Base-by-base conservation (phyloP, 2,329 filamentous ascomycete species). In the Cordyceps cicadae region DNA sequence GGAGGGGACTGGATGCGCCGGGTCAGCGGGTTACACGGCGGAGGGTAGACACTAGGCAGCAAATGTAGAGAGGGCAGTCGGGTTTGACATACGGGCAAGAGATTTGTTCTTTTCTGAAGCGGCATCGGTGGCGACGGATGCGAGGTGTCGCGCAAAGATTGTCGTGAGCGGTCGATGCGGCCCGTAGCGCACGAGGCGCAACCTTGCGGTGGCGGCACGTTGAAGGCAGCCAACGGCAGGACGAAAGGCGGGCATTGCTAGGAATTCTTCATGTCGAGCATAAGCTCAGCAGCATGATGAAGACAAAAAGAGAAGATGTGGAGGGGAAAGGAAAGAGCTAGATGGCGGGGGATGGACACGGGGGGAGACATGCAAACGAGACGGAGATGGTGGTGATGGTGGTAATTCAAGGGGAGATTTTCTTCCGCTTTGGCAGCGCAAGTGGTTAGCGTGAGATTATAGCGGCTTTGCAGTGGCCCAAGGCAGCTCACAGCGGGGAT, bases 111-210 rank as follows among this genome's bases (percentile, higher is more conserved):
- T 51, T 39, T 43, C 41, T 6, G 62, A 43, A 34, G 54, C 37
- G 24, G 67, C 53, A 15, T 66, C 60, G 14, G 64, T 52, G 17
- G 41, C 54, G 45, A 72, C 67, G 11, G 69, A 70, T 51, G 75
- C 74, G 65, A 80, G 75, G 73, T 77, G 81, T 73, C 80, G 77
- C 62, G 71, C 66, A 67, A 74, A 73, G 55, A 67, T 65, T 63
- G 70, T 68, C 69, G 70, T 73, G 63, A 67, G 66, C 63, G 70
- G 68, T 53, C 69, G 75, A 63, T 74, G 75, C 58, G 77, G 74
- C 58, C 76, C 75, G 66, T 78, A 77, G 67, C 71, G 81, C 71
- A 75, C 81, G 63, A 83, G 74, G 65, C 80, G 72, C 71, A 83
- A 80, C 72, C 74, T 75, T 64, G 77, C 72, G 50, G 74, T 74